Evolutionary conservation across 2,329 filamentous ascomycete genomes (phyloP).

Genomic region (Uncinocarpus reesii): DNA sequence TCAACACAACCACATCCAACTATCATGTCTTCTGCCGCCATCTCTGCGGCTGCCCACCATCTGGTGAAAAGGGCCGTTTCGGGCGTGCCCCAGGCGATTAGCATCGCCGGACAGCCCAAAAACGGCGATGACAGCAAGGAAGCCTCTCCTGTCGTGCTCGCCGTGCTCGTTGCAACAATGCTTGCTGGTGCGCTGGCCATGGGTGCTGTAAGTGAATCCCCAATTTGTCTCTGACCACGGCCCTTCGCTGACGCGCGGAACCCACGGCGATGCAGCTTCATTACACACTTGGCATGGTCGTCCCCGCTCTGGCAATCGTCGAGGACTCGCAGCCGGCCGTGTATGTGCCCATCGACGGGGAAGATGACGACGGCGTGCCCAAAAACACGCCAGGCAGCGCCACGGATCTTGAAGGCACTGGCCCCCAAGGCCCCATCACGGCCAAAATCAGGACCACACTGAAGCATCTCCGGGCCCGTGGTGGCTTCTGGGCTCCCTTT

Average conservation of each 20-base stretch:
- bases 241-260: too few species aligned
- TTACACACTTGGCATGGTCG: conserved; percentile 52
- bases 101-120: neutral
- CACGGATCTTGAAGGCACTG: conserved; percentile 36
- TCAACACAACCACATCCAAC: neutral
- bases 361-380: conserved; percentile 18
- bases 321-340: conserved; percentile 49
- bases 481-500: conserved; percentile 57
- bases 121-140: neutral
- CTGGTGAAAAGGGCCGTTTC: neutral
- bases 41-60: conserved; percentile 2
- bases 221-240: neutral
- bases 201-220: neutral
- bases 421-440: conserved; percentile 49
- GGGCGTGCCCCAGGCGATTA: neutral
- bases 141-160: neutral
- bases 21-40: neutral
- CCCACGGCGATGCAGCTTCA: too few species aligned
- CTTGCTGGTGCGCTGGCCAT: neutral
- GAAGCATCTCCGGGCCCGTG: conserved; percentile 51
- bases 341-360: conserved; percentile 42
- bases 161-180: neutral
- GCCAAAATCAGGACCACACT: conserved; percentile 49
- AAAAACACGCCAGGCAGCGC: conserved; percentile 24
- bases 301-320: conserved; percentile 54